These are phyloP conservation scores for Phytophthora cryptogea DNA, from an alignment of 352 stramenopile genomes.

Conservation along the genomic window DNA sequence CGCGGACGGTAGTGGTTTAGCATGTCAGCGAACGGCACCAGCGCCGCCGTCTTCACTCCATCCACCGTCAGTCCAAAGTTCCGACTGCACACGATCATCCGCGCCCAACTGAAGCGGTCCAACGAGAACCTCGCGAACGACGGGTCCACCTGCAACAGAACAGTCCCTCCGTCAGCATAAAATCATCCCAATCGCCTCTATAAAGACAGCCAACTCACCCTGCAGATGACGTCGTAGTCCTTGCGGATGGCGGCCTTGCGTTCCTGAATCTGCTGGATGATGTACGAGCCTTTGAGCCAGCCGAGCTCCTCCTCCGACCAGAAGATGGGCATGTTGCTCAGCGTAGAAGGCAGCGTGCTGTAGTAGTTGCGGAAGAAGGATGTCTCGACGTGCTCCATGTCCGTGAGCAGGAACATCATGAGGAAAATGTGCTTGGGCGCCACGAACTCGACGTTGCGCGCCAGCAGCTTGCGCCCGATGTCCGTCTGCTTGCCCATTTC, in stretches of 20 bases:
- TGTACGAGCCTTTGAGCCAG: conserved; percentile 92
- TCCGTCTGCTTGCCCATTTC: conserved; percentile 99
- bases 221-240: conserved; percentile 97
- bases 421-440: conserved; percentile 99
- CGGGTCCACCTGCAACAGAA: conserved; percentile 58
- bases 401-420: conserved; percentile 98
- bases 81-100: conserved; percentile 98
- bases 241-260: conserved; percentile 95
- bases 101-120: conserved; percentile 97
- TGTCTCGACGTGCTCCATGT: conserved; percentile 91
- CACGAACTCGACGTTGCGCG: conserved; percentile 95
- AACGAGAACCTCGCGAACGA: conserved; percentile 94
- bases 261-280: conserved; percentile 95
- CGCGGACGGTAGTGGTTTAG: conserved; percentile 99
- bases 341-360: conserved; percentile 94
- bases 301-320: conserved; percentile 95
- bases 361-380: conserved; percentile 97
- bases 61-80: conserved; percentile 99
- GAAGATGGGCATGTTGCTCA: conserved; percentile 99
- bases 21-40: conserved; percentile 99
- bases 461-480: conserved; percentile 94
- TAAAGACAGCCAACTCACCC: conserved; percentile 18
- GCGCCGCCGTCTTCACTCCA: conserved; percentile 95
- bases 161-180: too few species aligned
- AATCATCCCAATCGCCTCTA: too few species aligned